A percentile compares a stretch with the other conserved stretches of the same genome.
Conservation (phyloP, 78 protist genomes). For the Dictyostelium firmibasis region DNA sequence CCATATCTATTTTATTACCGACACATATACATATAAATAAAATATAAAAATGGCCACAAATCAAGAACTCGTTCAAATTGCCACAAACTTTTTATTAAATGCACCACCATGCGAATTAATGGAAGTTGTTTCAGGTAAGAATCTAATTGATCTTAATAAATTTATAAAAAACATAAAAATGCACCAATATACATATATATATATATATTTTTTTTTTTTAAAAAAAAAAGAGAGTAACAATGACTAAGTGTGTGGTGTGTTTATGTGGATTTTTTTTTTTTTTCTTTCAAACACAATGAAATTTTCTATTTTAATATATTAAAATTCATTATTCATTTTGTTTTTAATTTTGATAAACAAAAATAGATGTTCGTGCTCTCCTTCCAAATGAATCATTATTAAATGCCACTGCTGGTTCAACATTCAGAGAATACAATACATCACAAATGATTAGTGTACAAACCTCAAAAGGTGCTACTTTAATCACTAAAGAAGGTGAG, state of each 20-base stretch:
- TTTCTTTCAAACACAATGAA: too few species aligned
- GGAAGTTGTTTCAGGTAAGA: slow-evolving; percentile 84
- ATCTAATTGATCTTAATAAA: too few species aligned
- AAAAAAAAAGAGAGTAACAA: too few species aligned
- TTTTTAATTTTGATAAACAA: too few species aligned
- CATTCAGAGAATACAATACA: slow-evolving; percentile 80
- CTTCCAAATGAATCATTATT: slow-evolving; percentile 78
- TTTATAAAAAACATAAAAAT: too few species aligned
- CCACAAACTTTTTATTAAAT: slow-evolving; percentile 76
- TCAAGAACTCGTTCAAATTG: slow-evolving; percentile 76
- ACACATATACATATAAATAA: neutral
- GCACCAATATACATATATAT: too few species aligned
- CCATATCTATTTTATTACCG: neutral
- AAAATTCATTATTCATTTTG: too few species aligned
- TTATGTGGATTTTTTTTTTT: too few species aligned
- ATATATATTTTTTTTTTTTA: too few species aligned
- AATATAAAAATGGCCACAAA: slow-evolving; percentile 64
- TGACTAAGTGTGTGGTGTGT: too few species aligned
- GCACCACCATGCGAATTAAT: slow-evolving; percentile 89
- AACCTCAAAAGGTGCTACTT: slow-evolving; percentile 56
- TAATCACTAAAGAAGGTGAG: slow-evolving; percentile 80
- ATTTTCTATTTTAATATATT: too few species aligned
- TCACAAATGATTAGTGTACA: slow-evolving; percentile 72
- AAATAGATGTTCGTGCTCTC: slow-evolving; percentile 76
- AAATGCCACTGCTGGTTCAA: slow-evolving; percentile 73